Conservation (phyloP, 2,329 filamentous ascomycete genomes). For the Xylariaceae sp. region DNA sequence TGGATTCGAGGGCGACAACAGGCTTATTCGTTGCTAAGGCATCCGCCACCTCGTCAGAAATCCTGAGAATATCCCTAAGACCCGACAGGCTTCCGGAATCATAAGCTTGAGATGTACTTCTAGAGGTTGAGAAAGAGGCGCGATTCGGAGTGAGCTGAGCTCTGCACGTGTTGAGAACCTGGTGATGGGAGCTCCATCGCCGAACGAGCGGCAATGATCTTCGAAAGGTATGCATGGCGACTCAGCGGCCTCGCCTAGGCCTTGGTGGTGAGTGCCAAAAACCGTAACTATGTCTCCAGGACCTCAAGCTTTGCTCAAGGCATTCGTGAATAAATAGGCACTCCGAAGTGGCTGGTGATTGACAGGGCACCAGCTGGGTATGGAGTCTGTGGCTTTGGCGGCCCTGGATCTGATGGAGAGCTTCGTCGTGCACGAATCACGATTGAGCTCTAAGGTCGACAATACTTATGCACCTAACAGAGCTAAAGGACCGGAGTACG, state of each 20-base stretch:
- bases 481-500: too few species aligned
- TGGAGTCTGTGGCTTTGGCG: too few species aligned
- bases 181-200: slow-evolving; percentile 7
- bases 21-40: slow-evolving; percentile 70
- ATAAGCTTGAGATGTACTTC: slow-evolving; percentile 11
- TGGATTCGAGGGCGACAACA: slow-evolving; percentile 88
- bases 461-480: too few species aligned
- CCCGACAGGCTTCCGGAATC: slow-evolving; percentile 22
- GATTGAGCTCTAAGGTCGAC: too few species aligned
- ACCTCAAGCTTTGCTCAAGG: too few species aligned
- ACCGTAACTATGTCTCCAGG: too few species aligned
- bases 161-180: background rate
- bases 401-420: too few species aligned
- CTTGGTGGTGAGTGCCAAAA: background rate
- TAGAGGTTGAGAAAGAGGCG: slow-evolving; percentile 16
- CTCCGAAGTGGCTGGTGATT: too few species aligned
- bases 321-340: too few species aligned
- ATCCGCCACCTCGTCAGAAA: slow-evolving; percentile 78
- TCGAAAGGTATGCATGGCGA: slow-evolving; percentile 18
- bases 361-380: too few species aligned
- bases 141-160: background rate
- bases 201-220: slow-evolving; percentile 10
- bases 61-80: slow-evolving; percentile 49
- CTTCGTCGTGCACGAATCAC: too few species aligned
- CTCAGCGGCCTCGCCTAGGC: background rate